Evolutionary conservation across 139 green algal species (phyloP).

Genomic region (Zygnema circumcarinatum): DNA sequence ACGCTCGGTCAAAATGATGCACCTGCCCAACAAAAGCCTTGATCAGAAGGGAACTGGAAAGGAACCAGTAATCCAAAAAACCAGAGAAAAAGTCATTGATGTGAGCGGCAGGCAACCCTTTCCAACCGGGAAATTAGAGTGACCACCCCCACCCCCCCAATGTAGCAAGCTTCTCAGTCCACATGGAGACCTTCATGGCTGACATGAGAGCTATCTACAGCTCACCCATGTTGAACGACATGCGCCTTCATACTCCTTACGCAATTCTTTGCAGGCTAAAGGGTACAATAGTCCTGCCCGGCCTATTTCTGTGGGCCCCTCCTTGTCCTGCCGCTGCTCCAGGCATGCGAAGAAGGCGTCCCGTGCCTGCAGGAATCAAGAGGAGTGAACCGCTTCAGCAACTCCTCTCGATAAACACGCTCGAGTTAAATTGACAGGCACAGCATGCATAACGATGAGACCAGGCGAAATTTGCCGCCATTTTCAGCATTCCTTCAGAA

Average conservation of each 20-base stretch:
- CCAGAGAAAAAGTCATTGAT: neutral
- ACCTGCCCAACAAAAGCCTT: neutral
- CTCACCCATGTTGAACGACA: conserved; percentile 35
- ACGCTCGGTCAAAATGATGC: conserved; percentile 13
- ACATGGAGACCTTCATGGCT: neutral
- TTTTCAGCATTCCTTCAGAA: too few relatives aligned
- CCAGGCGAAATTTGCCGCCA: too few relatives aligned
- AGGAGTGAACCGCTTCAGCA: too few relatives aligned
- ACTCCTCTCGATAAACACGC: too few relatives aligned
- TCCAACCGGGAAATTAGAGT: neutral
- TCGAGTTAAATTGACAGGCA: too few relatives aligned
- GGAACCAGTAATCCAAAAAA: neutral
- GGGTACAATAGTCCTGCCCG: conserved; percentile 17
- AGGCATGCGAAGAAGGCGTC: conserved; percentile 27
- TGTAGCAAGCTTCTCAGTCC: neutral
- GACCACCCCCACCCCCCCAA: neutral
- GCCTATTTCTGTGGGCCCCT: conserved; percentile 20
- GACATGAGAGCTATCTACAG: neutral
- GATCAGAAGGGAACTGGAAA: neutral
- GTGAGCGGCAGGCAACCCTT: neutral
- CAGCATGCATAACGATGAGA: too few relatives aligned
- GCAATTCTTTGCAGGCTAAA: neutral
- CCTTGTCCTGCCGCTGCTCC: neutral
- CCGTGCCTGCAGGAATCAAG: conserved; percentile 17
- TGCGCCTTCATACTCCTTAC: neutral